A percentile compares a stretch with the other conserved stretches of the same genome.
Evolutionary conservation across 139 green algal species (phyloP).

Genomic region (Tetraselmis striata): DNA sequence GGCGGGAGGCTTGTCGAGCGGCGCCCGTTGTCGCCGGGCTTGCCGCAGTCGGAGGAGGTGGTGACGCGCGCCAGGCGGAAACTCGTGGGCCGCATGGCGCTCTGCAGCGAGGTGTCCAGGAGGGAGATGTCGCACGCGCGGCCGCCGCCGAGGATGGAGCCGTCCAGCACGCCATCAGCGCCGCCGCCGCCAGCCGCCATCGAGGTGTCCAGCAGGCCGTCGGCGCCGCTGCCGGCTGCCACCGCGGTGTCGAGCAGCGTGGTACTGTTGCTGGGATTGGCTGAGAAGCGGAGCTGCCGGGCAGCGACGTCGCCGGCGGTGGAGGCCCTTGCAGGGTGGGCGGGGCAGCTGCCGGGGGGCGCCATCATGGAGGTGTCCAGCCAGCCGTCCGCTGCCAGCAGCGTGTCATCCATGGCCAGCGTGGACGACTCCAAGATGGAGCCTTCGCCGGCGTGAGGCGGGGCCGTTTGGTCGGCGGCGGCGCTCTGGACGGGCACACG

Average conservation of each 20-base stretch:
- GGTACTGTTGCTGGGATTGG: not conserved
- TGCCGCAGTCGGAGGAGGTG: not conserved
- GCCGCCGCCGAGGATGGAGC: not conserved
- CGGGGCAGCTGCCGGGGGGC: not conserved
- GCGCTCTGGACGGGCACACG: not conserved
- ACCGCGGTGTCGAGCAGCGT: not conserved
- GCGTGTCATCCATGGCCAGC: not conserved
- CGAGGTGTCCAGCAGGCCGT: not conserved
- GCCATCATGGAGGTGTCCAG: not conserved
- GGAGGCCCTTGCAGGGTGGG: not conserved
- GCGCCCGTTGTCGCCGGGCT: too few relatives aligned
- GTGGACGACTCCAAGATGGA: not conserved
- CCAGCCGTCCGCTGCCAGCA: not conserved
- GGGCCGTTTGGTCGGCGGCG: not conserved
- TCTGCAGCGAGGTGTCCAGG: not conserved
- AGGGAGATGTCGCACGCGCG: not conserved
- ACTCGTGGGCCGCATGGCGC: not conserved
- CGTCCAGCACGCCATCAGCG: not conserved
- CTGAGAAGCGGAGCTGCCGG: not conserved
- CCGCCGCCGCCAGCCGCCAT: not conserved
- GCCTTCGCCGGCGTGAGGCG: not conserved
- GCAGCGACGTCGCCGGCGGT: too few relatives aligned
- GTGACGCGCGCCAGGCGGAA: not conserved
- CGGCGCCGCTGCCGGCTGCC: not conserved
- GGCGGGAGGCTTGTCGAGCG: too few relatives aligned